Percentiles rank a stretch among this genome's conserved stretches.
Evolutionary conservation across 331 rosid species (phyloP).

Genomic region (Malus hybrid): DNA sequence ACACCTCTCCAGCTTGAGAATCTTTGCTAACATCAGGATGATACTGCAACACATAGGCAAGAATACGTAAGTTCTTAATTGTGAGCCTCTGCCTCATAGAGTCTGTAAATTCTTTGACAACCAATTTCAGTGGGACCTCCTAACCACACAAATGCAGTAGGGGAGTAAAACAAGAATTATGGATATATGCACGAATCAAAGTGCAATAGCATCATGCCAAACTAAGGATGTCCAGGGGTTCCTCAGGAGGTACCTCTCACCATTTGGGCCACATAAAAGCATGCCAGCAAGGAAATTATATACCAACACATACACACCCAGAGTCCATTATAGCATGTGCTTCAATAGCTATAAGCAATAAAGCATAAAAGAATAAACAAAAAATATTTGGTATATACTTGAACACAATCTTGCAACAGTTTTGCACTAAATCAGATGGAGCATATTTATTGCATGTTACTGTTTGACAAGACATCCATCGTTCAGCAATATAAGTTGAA

Average conservation of each 20-base stretch:
- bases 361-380: not conserved
- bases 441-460: not conserved
- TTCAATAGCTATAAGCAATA: not conserved
- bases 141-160: not conserved
- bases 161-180: not conserved
- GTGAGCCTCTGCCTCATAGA: not conserved
- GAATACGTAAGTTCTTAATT: not conserved
- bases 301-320: not conserved
- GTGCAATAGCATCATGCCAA: not conserved
- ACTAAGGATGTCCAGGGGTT: not conserved
- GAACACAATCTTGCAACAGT: not conserved
- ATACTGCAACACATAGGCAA: conserved; percentile 46
- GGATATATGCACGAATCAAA: not conserved
- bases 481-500: not conserved
- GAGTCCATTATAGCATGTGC: not conserved
- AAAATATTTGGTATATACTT: not conserved
- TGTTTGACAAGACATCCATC: not conserved
- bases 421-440: not conserved
- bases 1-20: conserved; percentile 54
- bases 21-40: conserved; percentile 96
- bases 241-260: not conserved
- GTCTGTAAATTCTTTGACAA: not conserved
- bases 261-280: not conserved
- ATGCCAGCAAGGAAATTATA: not conserved
- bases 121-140: not conserved